A percentile compares a stretch with the other conserved stretches of the same genome.
Evolutionary conservation across 106 monocot genomes (phyloP).

Genomic region (Acorus gramineus): DNA sequence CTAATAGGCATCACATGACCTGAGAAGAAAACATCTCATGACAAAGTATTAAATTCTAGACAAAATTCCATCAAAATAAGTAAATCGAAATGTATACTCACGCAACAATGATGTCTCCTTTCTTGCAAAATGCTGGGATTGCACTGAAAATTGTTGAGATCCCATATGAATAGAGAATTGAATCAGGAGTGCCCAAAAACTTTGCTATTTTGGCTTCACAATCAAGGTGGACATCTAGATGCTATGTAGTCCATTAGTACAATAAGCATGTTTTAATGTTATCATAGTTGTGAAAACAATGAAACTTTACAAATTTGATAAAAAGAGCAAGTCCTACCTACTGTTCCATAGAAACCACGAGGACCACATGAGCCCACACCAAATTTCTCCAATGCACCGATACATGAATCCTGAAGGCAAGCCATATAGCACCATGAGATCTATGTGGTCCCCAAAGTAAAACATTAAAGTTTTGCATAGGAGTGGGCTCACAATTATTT

Average conservation of each 20-base stretch:
- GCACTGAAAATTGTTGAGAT: conserved; percentile 99
- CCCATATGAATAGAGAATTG: conserved; percentile 92
- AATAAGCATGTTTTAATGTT: background rate
- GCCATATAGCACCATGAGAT: too few relatives aligned
- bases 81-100: conserved; percentile 27
- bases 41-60: too few relatives aligned
- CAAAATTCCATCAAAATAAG: too few relatives aligned
- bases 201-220: conserved; percentile 92
- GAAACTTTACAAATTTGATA: background rate
- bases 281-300: background rate
- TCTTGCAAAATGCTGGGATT: conserved; percentile 97
- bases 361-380: conserved; percentile 99
- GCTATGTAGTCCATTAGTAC: conserved; percentile 12
- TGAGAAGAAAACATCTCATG: too few relatives aligned
- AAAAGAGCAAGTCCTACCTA: conserved; percentile 37
- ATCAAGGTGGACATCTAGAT: conserved; percentile 90
- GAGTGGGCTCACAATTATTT: conserved; percentile 57
- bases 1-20: too few relatives aligned
- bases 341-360: conserved; percentile 92
- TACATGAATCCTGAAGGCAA: conserved; percentile 59
- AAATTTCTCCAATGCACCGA: conserved; percentile 87
- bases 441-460: background rate
- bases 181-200: conserved; percentile 91
- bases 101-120: conserved; percentile 97
- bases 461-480: background rate